phyloP scores from a whole-genome alignment of 495 filamentous ascomycete genomes.

The Neurospora sp. region DNA sequence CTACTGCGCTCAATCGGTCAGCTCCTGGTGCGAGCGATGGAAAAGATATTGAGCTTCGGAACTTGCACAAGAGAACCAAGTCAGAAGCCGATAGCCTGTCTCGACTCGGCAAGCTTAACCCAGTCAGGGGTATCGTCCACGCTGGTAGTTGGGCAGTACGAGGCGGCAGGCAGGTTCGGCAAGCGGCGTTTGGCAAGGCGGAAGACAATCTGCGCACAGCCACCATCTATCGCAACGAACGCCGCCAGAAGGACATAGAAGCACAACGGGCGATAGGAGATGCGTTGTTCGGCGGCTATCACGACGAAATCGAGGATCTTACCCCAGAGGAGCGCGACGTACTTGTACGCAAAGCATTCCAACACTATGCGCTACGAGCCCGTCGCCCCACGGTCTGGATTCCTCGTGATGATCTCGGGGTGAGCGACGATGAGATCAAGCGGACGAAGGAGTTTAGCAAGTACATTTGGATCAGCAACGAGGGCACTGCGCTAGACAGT shows the following conservation, averaged over 20 bases:
- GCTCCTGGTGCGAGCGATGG: not conserved
- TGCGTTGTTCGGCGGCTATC: conserved; percentile 73
- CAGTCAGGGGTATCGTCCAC: conserved; percentile 35
- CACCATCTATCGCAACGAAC: conserved; percentile 29
- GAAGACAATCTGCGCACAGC: conserved; percentile 27
- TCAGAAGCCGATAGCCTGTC: conserved; percentile 12
- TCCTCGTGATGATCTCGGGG: conserved; percentile 79
- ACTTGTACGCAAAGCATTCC: conserved; percentile 80
- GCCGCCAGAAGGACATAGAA: conserved; percentile 46
- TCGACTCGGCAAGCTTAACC: conserved; percentile 23
- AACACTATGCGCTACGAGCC: conserved; percentile 79
- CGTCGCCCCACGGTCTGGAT: conserved; percentile 89
- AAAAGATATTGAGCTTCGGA: conserved; percentile 52
- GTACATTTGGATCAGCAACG: conserved; percentile 90
- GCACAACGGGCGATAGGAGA: conserved; percentile 62
- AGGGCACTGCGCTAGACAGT: conserved; percentile 76
- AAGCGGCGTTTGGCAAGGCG: conserved; percentile 33
- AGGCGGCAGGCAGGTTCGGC: conserved; percentile 29
- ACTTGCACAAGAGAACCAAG: conserved; percentile 16
- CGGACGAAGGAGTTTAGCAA: conserved; percentile 66
- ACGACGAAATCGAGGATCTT: conserved; percentile 90
- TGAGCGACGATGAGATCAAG: conserved; percentile 83
- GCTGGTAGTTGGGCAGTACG: conserved; percentile 39
- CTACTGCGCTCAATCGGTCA: conserved; percentile 7
- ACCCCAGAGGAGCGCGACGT: conserved; percentile 83